These are phyloP conservation scores for Globisporangium sylvaticum DNA, from an alignment of 352 stramenopile genomes.

Conservation along the genomic window DNA sequence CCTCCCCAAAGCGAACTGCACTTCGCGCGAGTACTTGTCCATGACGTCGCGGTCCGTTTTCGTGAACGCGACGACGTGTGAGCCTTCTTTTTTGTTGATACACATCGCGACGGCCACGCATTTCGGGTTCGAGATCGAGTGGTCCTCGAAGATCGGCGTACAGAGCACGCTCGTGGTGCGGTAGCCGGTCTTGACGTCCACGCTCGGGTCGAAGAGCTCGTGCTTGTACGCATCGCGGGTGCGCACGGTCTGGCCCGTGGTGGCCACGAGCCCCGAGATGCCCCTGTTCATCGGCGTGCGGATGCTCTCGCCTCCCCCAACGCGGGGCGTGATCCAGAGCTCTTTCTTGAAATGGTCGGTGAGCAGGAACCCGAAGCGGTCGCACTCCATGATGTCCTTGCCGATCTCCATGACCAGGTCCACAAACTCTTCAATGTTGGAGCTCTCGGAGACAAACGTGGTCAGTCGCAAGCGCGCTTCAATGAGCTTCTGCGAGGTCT, in stretches of 20 bases:
- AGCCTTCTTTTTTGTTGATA: constrained; percentile 87
- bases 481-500: constrained; percentile 68
- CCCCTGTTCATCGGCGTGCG: constrained; percentile 64
- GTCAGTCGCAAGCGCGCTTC: constrained; percentile 59
- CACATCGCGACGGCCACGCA: constrained; percentile 78
- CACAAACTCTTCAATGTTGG: constrained; percentile 61
- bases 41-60: constrained; percentile 50
- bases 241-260: constrained; percentile 49
- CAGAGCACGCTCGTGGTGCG: constrained; percentile 69
- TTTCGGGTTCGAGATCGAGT: constrained; percentile 39
- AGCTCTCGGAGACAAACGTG: constrained; percentile 55
- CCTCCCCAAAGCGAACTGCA: constrained; percentile 61
- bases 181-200: constrained; percentile 73
- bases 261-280: constrained; percentile 64
- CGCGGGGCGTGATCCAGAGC: constrained; percentile 64
- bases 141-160: constrained; percentile 72
- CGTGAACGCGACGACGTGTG: constrained; percentile 69
- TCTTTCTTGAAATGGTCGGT: constrained; percentile 78
- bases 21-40: constrained; percentile 55
- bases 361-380: constrained; percentile 64
- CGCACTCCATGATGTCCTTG: constrained; percentile 72
- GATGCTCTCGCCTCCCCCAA: constrained; percentile 41
- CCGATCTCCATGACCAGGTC: constrained; percentile 70
- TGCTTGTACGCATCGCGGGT: constrained; percentile 74
- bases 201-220: constrained; percentile 58